phyloP scores from a whole-genome alignment of 805 yeast species.

The Teunomyces atbi region DNA sequence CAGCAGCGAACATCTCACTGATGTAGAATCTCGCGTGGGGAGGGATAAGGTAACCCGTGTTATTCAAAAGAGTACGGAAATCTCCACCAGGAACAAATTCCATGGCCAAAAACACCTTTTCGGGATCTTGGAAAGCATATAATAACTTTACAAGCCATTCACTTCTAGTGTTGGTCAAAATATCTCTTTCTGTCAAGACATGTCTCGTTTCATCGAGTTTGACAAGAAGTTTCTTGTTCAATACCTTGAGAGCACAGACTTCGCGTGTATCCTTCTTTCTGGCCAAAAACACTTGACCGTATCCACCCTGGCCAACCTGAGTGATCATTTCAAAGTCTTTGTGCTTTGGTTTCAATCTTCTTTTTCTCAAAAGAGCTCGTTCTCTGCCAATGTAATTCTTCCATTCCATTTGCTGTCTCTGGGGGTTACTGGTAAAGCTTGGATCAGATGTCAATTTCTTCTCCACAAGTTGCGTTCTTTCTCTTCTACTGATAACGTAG shows the following conservation, averaged over 20 bases:
- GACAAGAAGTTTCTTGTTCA: conserved; percentile 80
- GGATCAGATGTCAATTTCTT: conserved; percentile 51
- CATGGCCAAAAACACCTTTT: conserved; percentile 92
- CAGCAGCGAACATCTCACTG: conserved; percentile 94
- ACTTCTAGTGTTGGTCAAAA: conserved; percentile 89
- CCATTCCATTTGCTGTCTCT: conserved; percentile 54
- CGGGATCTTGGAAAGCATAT: conserved; percentile 93
- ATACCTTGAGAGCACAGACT: conserved; percentile 89
- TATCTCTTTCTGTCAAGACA: conserved; percentile 93
- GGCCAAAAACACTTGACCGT: conserved; percentile 97
- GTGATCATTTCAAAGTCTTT: conserved; percentile 96
- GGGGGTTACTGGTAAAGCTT: conserved; percentile 36
- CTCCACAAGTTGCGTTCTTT: conserved; percentile 72
- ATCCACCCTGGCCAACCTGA: conserved; percentile 99
- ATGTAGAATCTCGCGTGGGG: conserved; percentile 95
- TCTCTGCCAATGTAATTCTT: conserved; percentile 79
- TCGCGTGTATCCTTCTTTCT: conserved; percentile 92
- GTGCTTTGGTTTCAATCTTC: conserved; percentile 88
- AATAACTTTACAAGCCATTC: conserved; percentile 94
- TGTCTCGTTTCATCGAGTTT: conserved; percentile 95
- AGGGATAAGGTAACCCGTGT: conserved; percentile 89
- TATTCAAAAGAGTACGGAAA: conserved; percentile 88
- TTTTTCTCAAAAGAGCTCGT: conserved; percentile 76
- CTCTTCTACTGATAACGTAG: conserved; percentile 83
- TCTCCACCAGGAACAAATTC: conserved; percentile 99